phyloP scores from a whole-genome alignment of 352 stramenopile species.

The Aphanomyces astaci region DNA sequence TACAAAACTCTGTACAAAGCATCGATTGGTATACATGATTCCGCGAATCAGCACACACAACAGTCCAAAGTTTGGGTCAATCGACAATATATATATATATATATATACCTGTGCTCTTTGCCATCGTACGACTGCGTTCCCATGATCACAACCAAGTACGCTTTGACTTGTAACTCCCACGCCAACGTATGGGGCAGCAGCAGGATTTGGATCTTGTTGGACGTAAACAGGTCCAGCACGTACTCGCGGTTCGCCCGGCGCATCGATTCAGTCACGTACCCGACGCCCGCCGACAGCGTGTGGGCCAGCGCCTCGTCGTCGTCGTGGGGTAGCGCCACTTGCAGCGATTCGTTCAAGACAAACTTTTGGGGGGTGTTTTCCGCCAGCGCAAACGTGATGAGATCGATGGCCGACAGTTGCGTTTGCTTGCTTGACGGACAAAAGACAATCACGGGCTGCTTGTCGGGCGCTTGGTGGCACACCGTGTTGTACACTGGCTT shows the following conservation, averaged over 20 bases:
- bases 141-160: slow-evolving; percentile 97
- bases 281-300: slow-evolving; percentile 91
- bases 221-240: slow-evolving; percentile 84
- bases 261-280: slow-evolving; percentile 94
- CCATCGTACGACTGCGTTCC: slow-evolving; percentile 97
- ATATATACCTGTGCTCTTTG: slow-evolving; percentile 72
- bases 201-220: slow-evolving; percentile 87
- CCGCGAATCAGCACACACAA: too few species aligned
- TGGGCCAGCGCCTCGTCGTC: slow-evolving; percentile 94
- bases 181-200: slow-evolving; percentile 92
- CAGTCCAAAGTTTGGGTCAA: too few species aligned
- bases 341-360: slow-evolving; percentile 31
- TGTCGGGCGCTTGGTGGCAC: slow-evolving; percentile 64
- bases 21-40: too few species aligned
- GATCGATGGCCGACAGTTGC: slow-evolving; percentile 97
- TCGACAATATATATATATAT: background rate
- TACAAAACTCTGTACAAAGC: too few species aligned
- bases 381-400: slow-evolving; percentile 94
- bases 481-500: slow-evolving; percentile 97
- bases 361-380: slow-evolving; percentile 75
- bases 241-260: slow-evolving; percentile 80
- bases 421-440: slow-evolving; percentile 97
- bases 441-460: slow-evolving; percentile 93
- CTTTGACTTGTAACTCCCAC: slow-evolving; percentile 81
- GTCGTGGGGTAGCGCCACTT: slow-evolving; percentile 46